Evolutionary conservation across 257 asterid species (phyloP).

Genomic region (Fraxinus pennsylvanica): DNA sequence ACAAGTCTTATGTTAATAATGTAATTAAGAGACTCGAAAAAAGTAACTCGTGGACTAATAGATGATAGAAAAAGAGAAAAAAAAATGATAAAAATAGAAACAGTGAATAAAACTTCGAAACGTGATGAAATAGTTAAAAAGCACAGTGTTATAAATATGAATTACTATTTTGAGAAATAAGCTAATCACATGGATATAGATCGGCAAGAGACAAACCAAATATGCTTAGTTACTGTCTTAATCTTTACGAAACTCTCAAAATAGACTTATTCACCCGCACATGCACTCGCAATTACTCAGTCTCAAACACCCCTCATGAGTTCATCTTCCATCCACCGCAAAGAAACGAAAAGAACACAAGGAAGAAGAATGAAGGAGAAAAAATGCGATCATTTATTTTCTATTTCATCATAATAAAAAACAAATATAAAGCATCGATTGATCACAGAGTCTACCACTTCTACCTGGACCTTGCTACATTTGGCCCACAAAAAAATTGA

Average conservation of each 20-base stretch:
- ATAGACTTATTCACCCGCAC: not conserved
- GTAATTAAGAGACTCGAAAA: no score
- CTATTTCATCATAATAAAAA: constrained; percentile 10
- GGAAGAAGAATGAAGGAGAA: not conserved
- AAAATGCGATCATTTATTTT: constrained; percentile 18
- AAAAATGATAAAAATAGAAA: no score
- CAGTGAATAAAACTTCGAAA: no score
- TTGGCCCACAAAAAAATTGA: constrained; percentile 31
- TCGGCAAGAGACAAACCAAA: no score
- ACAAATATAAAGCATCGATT: constrained; percentile 13
- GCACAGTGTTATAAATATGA: no score
- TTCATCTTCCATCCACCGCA: not conserved
- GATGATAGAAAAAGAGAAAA: no score
- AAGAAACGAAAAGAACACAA: not conserved
- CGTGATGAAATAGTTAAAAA: no score
- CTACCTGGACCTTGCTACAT: constrained; percentile 17
- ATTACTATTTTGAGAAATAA: no score
- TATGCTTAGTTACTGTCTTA: no score
- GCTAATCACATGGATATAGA: no score
- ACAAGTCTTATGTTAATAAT: no score
- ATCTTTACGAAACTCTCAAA: not conserved
- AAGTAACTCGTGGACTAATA: no score
- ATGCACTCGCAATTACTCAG: not conserved
- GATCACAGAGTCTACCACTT: constrained; percentile 20
- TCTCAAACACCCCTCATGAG: not conserved